Conservation (phyloP, 164 flowering plant species). For the Warburgia ugandensis region DNA sequence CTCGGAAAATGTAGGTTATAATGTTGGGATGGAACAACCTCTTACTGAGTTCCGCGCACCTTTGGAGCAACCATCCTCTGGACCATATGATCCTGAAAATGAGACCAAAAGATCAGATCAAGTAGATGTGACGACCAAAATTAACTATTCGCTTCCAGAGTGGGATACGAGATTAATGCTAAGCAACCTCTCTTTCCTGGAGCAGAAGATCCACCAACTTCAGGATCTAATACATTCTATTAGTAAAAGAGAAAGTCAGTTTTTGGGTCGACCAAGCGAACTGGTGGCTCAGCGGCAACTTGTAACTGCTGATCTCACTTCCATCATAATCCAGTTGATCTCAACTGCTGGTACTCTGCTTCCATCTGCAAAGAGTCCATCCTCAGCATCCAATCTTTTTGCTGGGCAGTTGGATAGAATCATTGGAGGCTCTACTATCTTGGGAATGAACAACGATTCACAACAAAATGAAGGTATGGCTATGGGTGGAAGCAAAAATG, state of each 20-base stretch:
- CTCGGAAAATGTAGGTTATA: slow-evolving; percentile 25
- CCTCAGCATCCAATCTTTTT: slow-evolving; percentile 23
- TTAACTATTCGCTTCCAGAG: slow-evolving; percentile 17
- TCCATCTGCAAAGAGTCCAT: slow-evolving; percentile 37
- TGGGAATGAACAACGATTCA: slow-evolving; percentile 16
- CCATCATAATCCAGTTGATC: slow-evolving; percentile 6
- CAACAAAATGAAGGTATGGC: slow-evolving; percentile 14
- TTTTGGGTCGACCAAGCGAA: not conserved
- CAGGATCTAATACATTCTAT: slow-evolving; percentile 9
- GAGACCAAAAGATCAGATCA: slow-evolving; percentile 20
- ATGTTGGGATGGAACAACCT: slow-evolving; percentile 22
- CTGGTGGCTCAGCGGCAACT: slow-evolving; percentile 1
- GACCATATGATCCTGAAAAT: slow-evolving; percentile 20
- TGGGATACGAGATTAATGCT: slow-evolving; percentile 21
- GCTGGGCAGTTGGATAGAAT: slow-evolving; percentile 27
- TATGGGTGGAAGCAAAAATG: slow-evolving; percentile 16
- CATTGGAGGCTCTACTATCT: slow-evolving; percentile 3
- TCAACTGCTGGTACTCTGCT: slow-evolving; percentile 6
- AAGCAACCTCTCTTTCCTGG: slow-evolving; percentile 8
- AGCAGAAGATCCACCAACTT: slow-evolving; percentile 10
- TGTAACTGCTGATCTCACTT: slow-evolving; percentile 4
- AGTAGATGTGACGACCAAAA: slow-evolving; percentile 17
- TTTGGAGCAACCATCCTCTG: slow-evolving; percentile 18
- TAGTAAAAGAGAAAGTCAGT: not conserved
- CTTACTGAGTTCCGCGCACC: slow-evolving; percentile 27